Evolutionary conservation across 805 yeast species (phyloP).

Genomic region (Metschnikowia matae): DNA sequence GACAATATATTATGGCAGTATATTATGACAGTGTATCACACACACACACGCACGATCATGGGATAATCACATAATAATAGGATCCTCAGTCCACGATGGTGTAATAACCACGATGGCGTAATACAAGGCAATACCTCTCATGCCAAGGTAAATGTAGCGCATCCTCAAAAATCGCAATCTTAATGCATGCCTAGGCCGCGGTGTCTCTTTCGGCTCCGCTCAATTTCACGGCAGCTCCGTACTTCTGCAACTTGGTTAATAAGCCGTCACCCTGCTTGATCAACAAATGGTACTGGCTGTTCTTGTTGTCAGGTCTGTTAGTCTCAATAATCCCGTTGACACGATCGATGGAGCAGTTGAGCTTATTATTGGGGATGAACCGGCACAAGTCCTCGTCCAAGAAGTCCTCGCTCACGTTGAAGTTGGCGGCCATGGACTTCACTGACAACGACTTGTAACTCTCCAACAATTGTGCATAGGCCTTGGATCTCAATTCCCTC

Average conservation of each 20-base stretch:
- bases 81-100: too few species aligned
- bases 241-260: constrained; percentile 91
- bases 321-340: constrained; percentile 95
- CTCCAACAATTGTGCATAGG: constrained; percentile 89
- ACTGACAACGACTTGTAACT: constrained; percentile 87
- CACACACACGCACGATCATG: too few species aligned
- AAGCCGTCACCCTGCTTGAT: constrained; percentile 90
- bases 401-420: constrained; percentile 84
- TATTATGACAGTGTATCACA: too few species aligned
- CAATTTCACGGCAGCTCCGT: constrained; percentile 94
- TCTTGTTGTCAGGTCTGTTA: constrained; percentile 93
- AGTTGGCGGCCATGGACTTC: constrained; percentile 90
- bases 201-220: constrained; percentile 74
- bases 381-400: constrained; percentile 83
- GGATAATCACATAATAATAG: too few species aligned
- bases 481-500: constrained; percentile 92
- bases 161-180: background rate
- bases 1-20: too few species aligned
- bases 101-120: background rate
- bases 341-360: constrained; percentile 92
- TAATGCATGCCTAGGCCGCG: background rate
- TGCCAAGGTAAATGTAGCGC: background rate
- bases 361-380: constrained; percentile 87
- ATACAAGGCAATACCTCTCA: background rate
- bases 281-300: constrained; percentile 83